Conservation (phyloP, 345 rosid genomes). For the Brassica incana region DNA sequence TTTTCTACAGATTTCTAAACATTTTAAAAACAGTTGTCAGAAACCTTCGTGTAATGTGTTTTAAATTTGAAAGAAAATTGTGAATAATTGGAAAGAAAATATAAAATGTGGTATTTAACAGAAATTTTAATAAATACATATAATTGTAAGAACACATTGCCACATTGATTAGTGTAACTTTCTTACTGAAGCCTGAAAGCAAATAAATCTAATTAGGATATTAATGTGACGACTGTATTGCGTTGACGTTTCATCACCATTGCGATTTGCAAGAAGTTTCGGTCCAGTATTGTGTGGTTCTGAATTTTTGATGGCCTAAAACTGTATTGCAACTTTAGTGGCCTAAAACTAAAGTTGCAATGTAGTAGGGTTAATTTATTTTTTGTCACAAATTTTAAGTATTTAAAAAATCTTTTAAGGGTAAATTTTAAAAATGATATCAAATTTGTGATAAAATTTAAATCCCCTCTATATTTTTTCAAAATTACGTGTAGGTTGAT, state of each 20-base stretch:
- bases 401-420: too few relatives aligned
- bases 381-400: too few relatives aligned
- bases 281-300: neutral
- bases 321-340: too few relatives aligned
- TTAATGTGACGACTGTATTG: conserved; percentile 34
- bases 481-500: too few relatives aligned
- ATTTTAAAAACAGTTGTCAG: neutral
- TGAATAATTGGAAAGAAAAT: neutral
- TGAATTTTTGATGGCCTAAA: neutral
- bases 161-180: neutral
- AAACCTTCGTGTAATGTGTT: neutral
- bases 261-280: neutral
- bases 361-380: too few relatives aligned
- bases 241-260: conserved; percentile 58
- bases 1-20: neutral
- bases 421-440: too few relatives aligned
- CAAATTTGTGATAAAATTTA: too few relatives aligned
- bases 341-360: too few relatives aligned
- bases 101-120: neutral
- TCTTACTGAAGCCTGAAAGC: neutral
- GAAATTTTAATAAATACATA: neutral
- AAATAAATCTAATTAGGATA: too few relatives aligned
- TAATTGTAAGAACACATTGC: neutral
- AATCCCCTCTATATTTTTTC: too few relatives aligned
- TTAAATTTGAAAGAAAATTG: neutral